A percentile compares a stretch with the other conserved stretches of the same genome.
phyloP scores from a whole-genome alignment of 176 grass and related monocot species.

The Puya raimondii region DNA sequence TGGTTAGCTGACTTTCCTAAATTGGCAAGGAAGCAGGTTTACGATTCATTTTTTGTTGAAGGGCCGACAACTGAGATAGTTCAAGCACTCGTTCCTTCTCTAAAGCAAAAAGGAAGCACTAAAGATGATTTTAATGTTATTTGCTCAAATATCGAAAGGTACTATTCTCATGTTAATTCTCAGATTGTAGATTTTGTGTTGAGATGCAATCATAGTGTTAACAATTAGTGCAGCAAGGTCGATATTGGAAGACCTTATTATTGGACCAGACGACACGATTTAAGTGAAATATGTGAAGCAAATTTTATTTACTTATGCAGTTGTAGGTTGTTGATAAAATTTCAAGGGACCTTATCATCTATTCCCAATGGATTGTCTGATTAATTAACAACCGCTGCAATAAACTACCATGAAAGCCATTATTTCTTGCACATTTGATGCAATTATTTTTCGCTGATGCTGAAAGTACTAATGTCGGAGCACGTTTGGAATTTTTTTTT shows the following conservation, averaged over 20 bases:
- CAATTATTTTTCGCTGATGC: no score
- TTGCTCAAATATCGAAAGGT: conserved; percentile 79
- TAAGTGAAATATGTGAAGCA: no score
- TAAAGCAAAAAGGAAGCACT: conserved; percentile 49
- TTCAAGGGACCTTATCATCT: not conserved
- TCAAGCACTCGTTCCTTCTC: conserved; percentile 56
- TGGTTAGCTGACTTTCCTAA: conserved; percentile 47
- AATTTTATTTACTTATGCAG: not conserved
- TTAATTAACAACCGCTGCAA: no score
- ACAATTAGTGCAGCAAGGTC: no score
- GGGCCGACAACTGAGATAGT: conserved; percentile 81
- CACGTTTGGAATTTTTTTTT: no score
- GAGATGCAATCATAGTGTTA: no score
- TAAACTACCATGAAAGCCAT: no score
- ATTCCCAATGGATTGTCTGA: not conserved
- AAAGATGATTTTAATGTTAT: conserved; percentile 51
- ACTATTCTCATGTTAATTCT: conserved; percentile 5
- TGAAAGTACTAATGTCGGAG: no score
- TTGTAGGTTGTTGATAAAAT: not conserved
- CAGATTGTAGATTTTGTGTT: not conserved
- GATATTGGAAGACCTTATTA: no score
- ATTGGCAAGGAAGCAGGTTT: conserved; percentile 60
- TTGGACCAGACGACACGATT: no score
- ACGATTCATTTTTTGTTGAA: conserved; percentile 82
- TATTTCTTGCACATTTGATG: no score